These are phyloP conservation scores for Phytophthora litchii DNA, from an alignment of 352 stramenopile genomes.

Conservation along the genomic window DNA sequence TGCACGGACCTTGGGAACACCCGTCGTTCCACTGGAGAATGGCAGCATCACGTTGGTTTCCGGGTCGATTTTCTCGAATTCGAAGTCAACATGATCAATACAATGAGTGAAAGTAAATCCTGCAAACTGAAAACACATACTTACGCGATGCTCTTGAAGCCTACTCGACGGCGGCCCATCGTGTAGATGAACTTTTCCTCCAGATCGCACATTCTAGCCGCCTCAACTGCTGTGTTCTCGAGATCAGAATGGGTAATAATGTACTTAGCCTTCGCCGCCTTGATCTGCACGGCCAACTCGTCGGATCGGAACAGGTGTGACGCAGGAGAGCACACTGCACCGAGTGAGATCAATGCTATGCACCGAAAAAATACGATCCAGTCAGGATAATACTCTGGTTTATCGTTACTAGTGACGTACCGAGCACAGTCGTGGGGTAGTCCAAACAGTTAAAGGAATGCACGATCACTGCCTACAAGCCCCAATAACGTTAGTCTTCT, in stretches of 20 bases:
- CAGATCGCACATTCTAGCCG: conserved; percentile 36
- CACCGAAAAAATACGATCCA: conserved; percentile 4
- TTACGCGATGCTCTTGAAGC: conserved; percentile 59
- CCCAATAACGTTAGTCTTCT: conserved; percentile 1
- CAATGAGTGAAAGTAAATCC: neutral
- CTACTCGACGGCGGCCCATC: conserved; percentile 36
- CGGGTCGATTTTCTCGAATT: conserved; percentile 57
- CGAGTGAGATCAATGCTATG: conserved; percentile 51
- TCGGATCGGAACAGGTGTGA: conserved; percentile 58
- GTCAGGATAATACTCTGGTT: conserved; percentile 3
- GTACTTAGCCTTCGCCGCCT: conserved; percentile 51
- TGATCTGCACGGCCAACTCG: conserved; percentile 58
- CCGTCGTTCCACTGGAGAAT: conserved; percentile 95
- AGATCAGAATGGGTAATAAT: conserved; percentile 67
- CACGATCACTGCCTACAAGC: conserved; percentile 50
- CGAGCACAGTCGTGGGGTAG: conserved; percentile 60
- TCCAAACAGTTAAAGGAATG: conserved; percentile 79
- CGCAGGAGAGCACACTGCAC: conserved; percentile 58
- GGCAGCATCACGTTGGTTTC: conserved; percentile 68
- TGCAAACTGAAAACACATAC: conserved; percentile 30
- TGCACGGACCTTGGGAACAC: conserved; percentile 69
- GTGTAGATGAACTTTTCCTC: conserved; percentile 53
- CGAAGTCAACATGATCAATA: conserved; percentile 26
- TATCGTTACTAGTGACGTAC: conserved; percentile 31
- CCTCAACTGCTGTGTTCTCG: conserved; percentile 51